These are phyloP conservation scores for Sporormia fimetaria DNA, from an alignment of 495 filamentous ascomycete species.

Conservation along the genomic window DNA sequence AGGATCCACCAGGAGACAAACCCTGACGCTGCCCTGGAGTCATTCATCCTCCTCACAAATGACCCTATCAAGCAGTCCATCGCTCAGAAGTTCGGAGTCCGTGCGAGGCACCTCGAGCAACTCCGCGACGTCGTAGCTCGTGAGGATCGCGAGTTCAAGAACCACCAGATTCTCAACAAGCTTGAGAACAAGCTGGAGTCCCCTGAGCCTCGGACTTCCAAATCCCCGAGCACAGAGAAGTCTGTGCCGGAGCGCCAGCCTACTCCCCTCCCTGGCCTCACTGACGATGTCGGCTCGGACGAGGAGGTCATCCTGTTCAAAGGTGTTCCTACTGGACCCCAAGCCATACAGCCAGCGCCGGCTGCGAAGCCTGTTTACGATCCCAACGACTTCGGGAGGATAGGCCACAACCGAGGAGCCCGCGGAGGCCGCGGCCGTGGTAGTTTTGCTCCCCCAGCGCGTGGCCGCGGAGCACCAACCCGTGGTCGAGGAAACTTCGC, in stretches of 20 bases:
- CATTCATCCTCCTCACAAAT: constrained; percentile 47
- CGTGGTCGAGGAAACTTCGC: constrained; percentile 18
- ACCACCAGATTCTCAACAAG: constrained; percentile 39
- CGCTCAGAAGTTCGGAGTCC: constrained; percentile 51
- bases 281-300: constrained; percentile 38
- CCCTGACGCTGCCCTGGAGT: constrained; percentile 35
- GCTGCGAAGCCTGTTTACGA: constrained; percentile 26
- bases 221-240: constrained; percentile 19
- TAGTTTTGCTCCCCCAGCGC: constrained; percentile 4
- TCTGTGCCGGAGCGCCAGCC: constrained; percentile 27
- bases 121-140: constrained; percentile 47
- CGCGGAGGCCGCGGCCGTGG: constrained; percentile 20
- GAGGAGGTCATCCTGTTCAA: constrained; percentile 48
- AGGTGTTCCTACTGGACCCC: constrained; percentile 31
- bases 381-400: constrained; percentile 33
- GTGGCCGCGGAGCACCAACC: constrained; percentile 8
- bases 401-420: constrained; percentile 14
- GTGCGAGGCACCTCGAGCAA: constrained; percentile 48
- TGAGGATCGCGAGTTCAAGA: constrained; percentile 49
- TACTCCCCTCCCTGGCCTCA: constrained; percentile 28
- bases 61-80: constrained; percentile 44
- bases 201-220: constrained; percentile 19
- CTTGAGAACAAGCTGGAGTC: constrained; percentile 36
- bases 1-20: constrained; percentile 41
- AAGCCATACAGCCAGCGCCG: constrained; percentile 22